Conservation (phyloP, 2,329 filamentous ascomycete genomes). For the Thielaviopsis euricoi region DNA sequence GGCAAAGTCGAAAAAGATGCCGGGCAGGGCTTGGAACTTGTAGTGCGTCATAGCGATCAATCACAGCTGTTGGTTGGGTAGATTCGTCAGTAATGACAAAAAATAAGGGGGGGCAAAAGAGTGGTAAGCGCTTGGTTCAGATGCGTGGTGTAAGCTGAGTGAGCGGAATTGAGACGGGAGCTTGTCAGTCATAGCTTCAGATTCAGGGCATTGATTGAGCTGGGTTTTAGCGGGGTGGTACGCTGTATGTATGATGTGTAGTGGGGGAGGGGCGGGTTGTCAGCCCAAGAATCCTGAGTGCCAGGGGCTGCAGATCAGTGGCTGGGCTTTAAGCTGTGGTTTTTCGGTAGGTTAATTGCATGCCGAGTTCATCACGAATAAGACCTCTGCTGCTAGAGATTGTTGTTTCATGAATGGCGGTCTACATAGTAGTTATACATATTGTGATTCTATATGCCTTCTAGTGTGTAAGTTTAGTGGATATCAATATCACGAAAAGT, state of each 20-base stretch:
- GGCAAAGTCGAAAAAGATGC: conserved; percentile 31
- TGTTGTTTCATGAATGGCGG: too few species aligned
- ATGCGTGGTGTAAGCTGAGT: too few species aligned
- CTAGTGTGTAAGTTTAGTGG: too few species aligned
- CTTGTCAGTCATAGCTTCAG: background rate
- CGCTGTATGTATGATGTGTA: too few species aligned
- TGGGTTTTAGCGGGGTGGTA: background rate
- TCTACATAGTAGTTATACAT: too few species aligned
- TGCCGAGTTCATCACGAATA: too few species aligned
- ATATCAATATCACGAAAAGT: too few species aligned
- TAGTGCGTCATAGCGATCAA: conserved; percentile 10
- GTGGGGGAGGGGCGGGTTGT: background rate
- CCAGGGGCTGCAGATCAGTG: background rate
- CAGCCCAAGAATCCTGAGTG: background rate
- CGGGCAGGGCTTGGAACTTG: conserved; percentile 22
- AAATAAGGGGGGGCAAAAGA: too few species aligned
- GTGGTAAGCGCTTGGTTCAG: too few species aligned
- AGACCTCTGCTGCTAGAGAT: too few species aligned
- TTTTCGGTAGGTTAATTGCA: too few species aligned
- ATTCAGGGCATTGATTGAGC: background rate
- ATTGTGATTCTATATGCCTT: too few species aligned
- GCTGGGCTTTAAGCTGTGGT: background rate
- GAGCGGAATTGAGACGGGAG: background rate
- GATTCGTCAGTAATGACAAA: background rate
- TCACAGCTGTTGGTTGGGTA: background rate